Conservation (phyloP, 31 red algal species). For the Bonnemaisonia californica region DNA sequence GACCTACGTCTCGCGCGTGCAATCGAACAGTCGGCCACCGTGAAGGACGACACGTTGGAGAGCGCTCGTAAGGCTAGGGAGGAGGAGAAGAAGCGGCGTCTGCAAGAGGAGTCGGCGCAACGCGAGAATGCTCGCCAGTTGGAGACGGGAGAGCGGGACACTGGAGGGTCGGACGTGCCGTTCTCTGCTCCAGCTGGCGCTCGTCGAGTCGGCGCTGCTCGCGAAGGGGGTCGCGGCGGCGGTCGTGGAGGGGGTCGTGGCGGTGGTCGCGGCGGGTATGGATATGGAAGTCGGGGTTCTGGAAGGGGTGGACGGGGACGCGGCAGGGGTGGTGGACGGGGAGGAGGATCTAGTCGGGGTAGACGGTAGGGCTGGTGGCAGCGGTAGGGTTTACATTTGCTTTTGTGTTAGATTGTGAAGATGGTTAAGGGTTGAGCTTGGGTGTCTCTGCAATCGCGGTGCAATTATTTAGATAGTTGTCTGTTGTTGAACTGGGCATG, state of each 20-base stretch:
- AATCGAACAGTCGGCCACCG: conserved; percentile 51
- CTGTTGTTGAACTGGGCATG: too few species aligned
- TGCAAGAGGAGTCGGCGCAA: conserved; percentile 20
- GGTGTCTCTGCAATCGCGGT: too few species aligned
- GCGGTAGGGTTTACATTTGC: too few species aligned
- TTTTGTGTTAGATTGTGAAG: too few species aligned
- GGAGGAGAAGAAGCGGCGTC: conserved; percentile 35
- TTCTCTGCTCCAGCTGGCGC: neutral
- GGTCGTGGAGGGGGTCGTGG: conserved; percentile 15
- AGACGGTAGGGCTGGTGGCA: neutral
- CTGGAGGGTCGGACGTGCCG: neutral
- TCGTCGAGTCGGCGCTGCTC: too few species aligned
- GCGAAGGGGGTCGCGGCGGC: neutral
- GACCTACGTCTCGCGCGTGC: conserved; percentile 72
- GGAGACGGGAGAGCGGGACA: conserved; percentile 1
- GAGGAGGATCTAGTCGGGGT: conserved; percentile 1
- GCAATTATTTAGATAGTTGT: too few species aligned
- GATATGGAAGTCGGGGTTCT: conserved; percentile 23
- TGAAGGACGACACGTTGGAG: conserved; percentile 50
- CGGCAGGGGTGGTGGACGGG: conserved; percentile 1
- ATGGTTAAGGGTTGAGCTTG: too few species aligned
- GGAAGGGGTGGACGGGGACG: conserved; percentile 27
- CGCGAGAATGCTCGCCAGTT: neutral
- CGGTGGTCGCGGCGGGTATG: conserved; percentile 35
- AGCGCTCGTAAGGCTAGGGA: conserved; percentile 41